These are phyloP conservation scores for Chrysosporium keratinophilum DNA, from an alignment of 2,329 filamentous ascomycete genomes.

Conservation along the genomic window DNA sequence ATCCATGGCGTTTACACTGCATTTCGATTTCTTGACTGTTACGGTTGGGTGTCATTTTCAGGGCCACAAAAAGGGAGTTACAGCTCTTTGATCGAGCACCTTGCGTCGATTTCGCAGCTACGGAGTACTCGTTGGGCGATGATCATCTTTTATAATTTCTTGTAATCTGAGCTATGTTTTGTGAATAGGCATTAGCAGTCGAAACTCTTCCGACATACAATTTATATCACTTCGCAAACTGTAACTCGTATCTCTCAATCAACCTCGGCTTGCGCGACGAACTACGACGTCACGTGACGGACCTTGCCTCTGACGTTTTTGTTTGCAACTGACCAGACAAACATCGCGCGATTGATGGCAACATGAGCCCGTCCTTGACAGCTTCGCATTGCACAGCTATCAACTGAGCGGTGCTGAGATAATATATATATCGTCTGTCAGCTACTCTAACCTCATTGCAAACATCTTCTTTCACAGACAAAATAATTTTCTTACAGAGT, in stretches of 20 bases:
- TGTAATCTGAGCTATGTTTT: not conserved
- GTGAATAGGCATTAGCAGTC: conserved; percentile 6
- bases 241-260: not conserved
- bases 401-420: not conserved
- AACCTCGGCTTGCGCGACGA: not conserved
- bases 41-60: not conserved
- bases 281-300: not conserved
- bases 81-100: not conserved
- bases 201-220: not conserved
- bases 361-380: not conserved
- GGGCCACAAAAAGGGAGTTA: conserved; percentile 6
- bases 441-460: not conserved
- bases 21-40: conserved; percentile 1
- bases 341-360: not conserved
- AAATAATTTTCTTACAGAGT: not conserved
- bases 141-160: conserved; percentile 17
- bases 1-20: conserved; percentile 27
- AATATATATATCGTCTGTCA: not conserved
- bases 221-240: not conserved
- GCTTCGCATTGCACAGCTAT: not conserved
- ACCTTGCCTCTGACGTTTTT: conserved; percentile 13
- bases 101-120: not conserved
- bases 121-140: conserved; percentile 13
- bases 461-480: not conserved
- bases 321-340: not conserved